Percentiles rank a stretch among this genome's conserved stretches.
phyloP scores from a whole-genome alignment of 164 flowering plant genomes.

The Liriodendron chinense region DNA sequence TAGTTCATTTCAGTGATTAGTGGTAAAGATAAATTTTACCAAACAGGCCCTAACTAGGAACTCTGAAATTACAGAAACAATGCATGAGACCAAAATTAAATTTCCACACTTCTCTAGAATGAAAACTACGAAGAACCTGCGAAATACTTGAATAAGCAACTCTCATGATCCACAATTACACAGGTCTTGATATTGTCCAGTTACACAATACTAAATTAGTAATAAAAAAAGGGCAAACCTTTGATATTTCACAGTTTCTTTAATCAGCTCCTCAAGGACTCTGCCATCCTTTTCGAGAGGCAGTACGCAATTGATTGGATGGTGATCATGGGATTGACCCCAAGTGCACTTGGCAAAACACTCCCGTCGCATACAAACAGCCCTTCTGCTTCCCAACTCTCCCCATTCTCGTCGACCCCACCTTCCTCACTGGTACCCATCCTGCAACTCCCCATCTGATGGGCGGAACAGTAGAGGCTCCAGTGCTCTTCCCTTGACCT shows the following conservation, averaged over 20 bases:
- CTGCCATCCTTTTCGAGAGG: slow-evolving; percentile 29
- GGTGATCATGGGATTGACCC: slow-evolving; percentile 51
- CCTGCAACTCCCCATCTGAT: slow-evolving; percentile 48
- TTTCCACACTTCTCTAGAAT: too few relatives aligned
- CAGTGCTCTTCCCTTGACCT: slow-evolving; percentile 22
- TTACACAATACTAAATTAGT: too few relatives aligned
- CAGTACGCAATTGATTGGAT: slow-evolving; percentile 42
- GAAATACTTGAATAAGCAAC: too few relatives aligned
- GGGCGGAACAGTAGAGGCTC: slow-evolving; percentile 32
- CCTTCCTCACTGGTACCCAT: slow-evolving; percentile 39
- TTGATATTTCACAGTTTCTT: background rate
- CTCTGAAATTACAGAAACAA: too few relatives aligned
- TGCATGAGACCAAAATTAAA: too few relatives aligned
- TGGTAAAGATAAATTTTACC: too few relatives aligned
- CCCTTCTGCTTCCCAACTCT: slow-evolving; percentile 50
- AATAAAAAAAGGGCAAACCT: background rate
- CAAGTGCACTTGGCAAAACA: slow-evolving; percentile 42
- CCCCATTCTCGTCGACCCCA: slow-evolving; percentile 41
- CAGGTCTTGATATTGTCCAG: too few relatives aligned
- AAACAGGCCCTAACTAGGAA: too few relatives aligned
- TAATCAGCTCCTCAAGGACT: slow-evolving; percentile 9
- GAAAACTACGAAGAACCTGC: too few relatives aligned
- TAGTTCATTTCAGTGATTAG: too few relatives aligned
- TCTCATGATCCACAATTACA: too few relatives aligned
- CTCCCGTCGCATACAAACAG: slow-evolving; percentile 45